Base-by-base conservation (phyloP, 306 rosid species). In the peach (Prunus persica) region DNA sequence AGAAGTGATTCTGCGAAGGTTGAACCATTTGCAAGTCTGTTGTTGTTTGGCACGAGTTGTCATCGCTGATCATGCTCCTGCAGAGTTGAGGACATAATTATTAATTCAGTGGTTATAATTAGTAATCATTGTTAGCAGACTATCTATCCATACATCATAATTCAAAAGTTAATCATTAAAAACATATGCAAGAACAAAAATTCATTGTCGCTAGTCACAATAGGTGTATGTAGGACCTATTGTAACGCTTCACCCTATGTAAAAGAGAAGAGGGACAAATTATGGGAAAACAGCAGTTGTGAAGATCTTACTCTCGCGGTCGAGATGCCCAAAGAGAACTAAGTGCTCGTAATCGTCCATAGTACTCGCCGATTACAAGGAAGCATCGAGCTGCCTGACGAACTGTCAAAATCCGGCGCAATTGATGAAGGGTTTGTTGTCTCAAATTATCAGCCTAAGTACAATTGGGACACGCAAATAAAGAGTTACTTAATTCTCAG, bases 241-340 rank as follows among this genome's bases (percentile, higher is more conserved):
- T 34, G 41, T 32, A 32, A 32, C 38, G 38, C 38, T 32, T 32
- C 5, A 32, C 38, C 38, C 38, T 5, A 32, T 32, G 38, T 34
- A 34, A 34, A 34, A 34, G 41, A 34, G 6, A 34, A 34, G 41
- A 34, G 41, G 41, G 2, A 34, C 41, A 34, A 34, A 34, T 34
- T 1, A 5, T 34, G 41, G 41, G 8, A 32, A 32, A 32, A 32
- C 6, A 32, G 38, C 38, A 32, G 38, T 32, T 32, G 6, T 25
- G 27, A n/a, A 11, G 18, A 19, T 57, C 88, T 82, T 89, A 92
- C 97, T 95, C 97, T 81, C 93, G 76, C 7, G 98, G 97, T 81
- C 96, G 85, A 22, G 97, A 87, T 13, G 93, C 86, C 99, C 99
- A 96, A 51, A 92, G 92, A 34, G 97, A 96, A 63, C 99, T 91